Base-by-base conservation (phyloP, 768 basidiomycete genomes). In the Macrocybe gigantea region DNA sequence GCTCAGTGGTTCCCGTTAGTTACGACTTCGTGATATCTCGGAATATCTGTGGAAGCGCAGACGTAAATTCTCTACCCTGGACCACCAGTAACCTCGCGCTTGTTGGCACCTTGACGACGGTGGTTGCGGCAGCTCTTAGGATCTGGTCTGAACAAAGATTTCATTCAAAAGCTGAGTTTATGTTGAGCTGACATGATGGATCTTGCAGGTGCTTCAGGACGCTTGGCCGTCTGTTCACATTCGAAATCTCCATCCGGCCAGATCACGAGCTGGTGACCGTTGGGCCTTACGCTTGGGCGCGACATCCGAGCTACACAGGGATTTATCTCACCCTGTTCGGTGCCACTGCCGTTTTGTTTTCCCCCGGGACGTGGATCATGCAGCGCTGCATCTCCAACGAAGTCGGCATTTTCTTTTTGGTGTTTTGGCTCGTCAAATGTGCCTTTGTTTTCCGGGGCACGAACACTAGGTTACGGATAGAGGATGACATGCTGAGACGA, bases 291-390 rank as follows among this genome's bases (percentile, higher is more conserved):
- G 58, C 69, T n/a, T 65, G 66, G 61, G 67, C 71, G 7, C 66
- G 73, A 37, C 73, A 74, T 53, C 73, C 72, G 36, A 65, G 69
- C 54, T 74, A 74, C 50, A 64, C 67, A 7, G 71, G 68, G n/a
- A 61, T 69, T 29, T 67, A 64, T 47, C 59, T 69, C 41, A 69
- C 66, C 5, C 58, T 71, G 5, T 51, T 53, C 14, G 68, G 69
- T 7, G 64, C 65, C 1, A 62, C 67, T 4, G 57, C 60, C 29
- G 61, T 64, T 7, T 55, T 70, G 10, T 51, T 50, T 39, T 50
- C 65, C 7, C 69, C 68, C 12, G 62, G 63, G 13, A 65, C 57
- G 1, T 71, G 67, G 67, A 57, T 64, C 29, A 54, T 53, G 30
- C 55, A 53, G 9, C 50, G 51, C 13, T 64, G 59, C 9, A 41